phyloP scores from a whole-genome alignment of 495 filamentous ascomycete species.

The Penicillium ucsense region DNA sequence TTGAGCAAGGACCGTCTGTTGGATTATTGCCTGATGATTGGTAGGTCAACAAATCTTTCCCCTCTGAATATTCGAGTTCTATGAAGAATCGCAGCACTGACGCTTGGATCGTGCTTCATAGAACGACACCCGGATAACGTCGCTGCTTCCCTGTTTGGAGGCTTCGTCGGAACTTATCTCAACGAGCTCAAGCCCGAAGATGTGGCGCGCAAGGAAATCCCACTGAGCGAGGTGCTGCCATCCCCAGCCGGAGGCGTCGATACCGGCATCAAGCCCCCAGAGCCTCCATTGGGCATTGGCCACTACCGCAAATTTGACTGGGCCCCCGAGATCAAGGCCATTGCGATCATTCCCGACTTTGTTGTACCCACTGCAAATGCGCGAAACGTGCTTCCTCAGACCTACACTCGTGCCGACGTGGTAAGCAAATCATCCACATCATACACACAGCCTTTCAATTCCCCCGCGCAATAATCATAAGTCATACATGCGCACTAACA shows the following conservation, averaged over 20 bases:
- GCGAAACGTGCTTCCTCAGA: conserved; percentile 65
- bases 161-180: conserved; percentile 93
- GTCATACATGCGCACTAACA: background rate
- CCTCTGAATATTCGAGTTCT: background rate
- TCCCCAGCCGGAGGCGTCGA: conserved; percentile 78
- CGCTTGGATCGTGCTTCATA: conserved; percentile 8
- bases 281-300: conserved; percentile 83
- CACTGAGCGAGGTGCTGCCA: conserved; percentile 87
- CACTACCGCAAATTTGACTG: conserved; percentile 88
- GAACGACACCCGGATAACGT: conserved; percentile 97
- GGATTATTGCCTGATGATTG: conserved; percentile 93
- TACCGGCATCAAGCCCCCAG: conserved; percentile 70
- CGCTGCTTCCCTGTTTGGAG: conserved; percentile 86
- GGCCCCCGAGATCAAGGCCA: conserved; percentile 87
- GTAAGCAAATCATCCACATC: conserved; percentile 33
- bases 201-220: conserved; percentile 79
- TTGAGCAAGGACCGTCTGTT: conserved; percentile 75
- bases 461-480: too few relatives aligned
- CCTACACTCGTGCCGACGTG: conserved; percentile 69
- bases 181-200: conserved; percentile 83
- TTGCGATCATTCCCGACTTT: conserved; percentile 91
- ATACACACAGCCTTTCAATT: too few relatives aligned
- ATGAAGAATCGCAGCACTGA: conserved; percentile 1
- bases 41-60: conserved; percentile 22
- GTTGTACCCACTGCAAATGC: conserved; percentile 85